Evolutionary conservation across 495 filamentous ascomycete species (phyloP), one percentile per base, ranked within the genome.

Genomic region (Penicillium roqueforti): DNA sequence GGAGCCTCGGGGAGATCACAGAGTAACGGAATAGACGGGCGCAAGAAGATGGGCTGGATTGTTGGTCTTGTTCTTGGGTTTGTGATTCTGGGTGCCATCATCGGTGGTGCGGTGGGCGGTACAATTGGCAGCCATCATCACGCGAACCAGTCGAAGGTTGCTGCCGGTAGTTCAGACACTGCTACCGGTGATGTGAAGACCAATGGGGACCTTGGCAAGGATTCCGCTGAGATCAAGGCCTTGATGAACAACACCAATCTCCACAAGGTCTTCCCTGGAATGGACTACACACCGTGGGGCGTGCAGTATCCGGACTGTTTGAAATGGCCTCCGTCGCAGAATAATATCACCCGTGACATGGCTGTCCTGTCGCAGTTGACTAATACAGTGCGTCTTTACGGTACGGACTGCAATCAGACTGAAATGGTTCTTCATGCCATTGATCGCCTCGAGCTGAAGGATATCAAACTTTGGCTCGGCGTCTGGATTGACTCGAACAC

Each of bases 331-430:
- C 87, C 92, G 0, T 87, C 82, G 4, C 93, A 96, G 67, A 95
- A 97, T 73, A 96, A 97, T 61, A 78, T 98, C 60, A 98, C 93
- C 6, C 82, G 87, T 36, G 93, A 98, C 62, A 72, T 98, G 48
- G 93, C 93, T 22, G 86, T 96, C 9, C 81, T 98, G 16, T 91
- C 89, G 4, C 91, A 96, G 66, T 76, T 98, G 29, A 97, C 91
- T 51, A 91, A 95, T 67, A 86, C 82, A 2, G 79, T 98, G 39
- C 88, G 92, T 1, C 79, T 97, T 13, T 98, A 98, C 67, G 93
- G 93, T 22, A 97, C 89, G 14, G 93, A 98, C 71, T 98, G 93
- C 79, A 97, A 97, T 67, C 92, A 97, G 69, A 97, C 93, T 0
- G 84, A 96, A 66, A 91, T 97, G 89, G 86, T 93, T 1, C 79